phyloP scores from a whole-genome alignment of 345 rosid species.

The Hibiscus syriacus region DNA sequence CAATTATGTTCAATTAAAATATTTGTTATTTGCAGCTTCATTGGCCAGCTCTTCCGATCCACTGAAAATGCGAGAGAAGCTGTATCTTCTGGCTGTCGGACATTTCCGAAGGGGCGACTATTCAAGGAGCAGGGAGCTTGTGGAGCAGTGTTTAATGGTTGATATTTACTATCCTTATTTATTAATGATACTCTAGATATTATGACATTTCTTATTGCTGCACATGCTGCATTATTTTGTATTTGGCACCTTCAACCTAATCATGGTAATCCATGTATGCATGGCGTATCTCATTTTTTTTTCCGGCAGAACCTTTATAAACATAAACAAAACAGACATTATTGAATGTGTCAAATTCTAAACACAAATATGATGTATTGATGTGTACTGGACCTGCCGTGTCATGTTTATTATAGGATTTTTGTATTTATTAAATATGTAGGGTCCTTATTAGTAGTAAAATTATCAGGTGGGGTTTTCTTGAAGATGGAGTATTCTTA shows the following conservation, averaged over 20 bases:
- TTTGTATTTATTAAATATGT: no score
- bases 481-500: no score
- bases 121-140: slow-evolving; percentile 64
- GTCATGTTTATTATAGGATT: no score
- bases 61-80: slow-evolving; percentile 50
- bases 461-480: no score
- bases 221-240: not conserved
- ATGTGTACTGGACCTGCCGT: no score
- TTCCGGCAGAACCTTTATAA: not conserved
- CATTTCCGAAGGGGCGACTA: slow-evolving; percentile 62
- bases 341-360: no score
- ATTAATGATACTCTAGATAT: not conserved
- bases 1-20: slow-evolving; percentile 1
- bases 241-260: no score
- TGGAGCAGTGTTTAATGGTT: slow-evolving; percentile 65
- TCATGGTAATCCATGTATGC: not conserved
- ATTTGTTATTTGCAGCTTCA: slow-evolving; percentile 37
- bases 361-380: no score
- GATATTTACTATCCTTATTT: slow-evolving; percentile 2
- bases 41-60: slow-evolving; percentile 35
- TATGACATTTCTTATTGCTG: slow-evolving; percentile 13
- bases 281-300: not conserved
- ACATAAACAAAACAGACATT: not conserved
- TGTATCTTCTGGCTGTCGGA: slow-evolving; percentile 76
- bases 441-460: no score